Evolutionary conservation across 2,329 filamentous ascomycete genomes (phyloP), one percentile per base, ranked within the genome.

Genomic region (Dendrostoma leiphaemia): DNA sequence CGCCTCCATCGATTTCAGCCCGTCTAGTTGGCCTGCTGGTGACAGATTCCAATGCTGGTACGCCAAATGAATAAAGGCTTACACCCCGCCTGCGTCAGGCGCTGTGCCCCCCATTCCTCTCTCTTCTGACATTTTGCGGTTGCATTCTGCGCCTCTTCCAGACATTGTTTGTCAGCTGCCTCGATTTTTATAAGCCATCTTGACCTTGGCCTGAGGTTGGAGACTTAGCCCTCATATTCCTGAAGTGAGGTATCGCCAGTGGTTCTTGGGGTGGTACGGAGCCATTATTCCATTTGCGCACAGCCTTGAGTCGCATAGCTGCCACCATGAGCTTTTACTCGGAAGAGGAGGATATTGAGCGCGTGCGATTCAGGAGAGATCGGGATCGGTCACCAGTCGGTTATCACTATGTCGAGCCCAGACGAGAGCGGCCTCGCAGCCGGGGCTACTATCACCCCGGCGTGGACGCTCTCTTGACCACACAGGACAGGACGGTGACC

Each of bases 291-390:
- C 13, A 15, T n/a, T 41, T 41, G 38, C 38, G 38, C 19, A 38
- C 31, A 48, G 28, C 28, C 17, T 23, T 31, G 13, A 28, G 8
- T 19, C 17, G 12, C 24, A n/a, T 15, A 51, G 17, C 31, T 29
- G 29, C 7, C 24, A 51, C 24, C 3, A 58, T 58, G 54, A 71
- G 64, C 59, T 76, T 75, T 63, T 79, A 76, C 61, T 73, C 76
- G 52, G 75, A 79, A 59, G 79, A 83, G 31, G 80, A 82, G 28
- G 81, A 84, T 44, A 62, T 82, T 48, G 76, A 84, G n/a, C 48
- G 49, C 61, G 73, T 83, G 60, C 78, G 69, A 41, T 66, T 81
- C 57, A 74, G 72, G 24, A 71, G 70, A 34, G 69, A 66, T 3
- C 71, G 68, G n/a, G 72, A 74, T 24, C 69, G 72, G 4, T 67